Evolutionary conservation across 106 monocot genomes (phyloP).

Genomic region (Gastrodia elata): DNA sequence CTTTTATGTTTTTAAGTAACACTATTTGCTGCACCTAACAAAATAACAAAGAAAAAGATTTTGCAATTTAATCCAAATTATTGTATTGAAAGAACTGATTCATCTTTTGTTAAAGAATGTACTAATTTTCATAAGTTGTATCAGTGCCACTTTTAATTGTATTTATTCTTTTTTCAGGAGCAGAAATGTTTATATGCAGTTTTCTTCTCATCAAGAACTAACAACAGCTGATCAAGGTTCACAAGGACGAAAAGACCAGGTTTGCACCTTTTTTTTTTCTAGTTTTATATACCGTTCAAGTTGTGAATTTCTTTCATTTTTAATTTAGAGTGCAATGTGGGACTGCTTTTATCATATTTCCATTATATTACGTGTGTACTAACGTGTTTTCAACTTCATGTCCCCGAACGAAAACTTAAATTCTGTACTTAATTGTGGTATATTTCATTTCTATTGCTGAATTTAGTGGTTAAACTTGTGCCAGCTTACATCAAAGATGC

Average conservation of each 20-base stretch:
- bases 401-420: background rate
- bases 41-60: background rate
- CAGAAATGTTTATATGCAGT: constrained; percentile 67
- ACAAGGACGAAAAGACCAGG: constrained; percentile 55
- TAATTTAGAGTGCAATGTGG: background rate
- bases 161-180: constrained; percentile 33
- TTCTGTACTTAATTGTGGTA: background rate
- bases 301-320: background rate
- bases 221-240: constrained; percentile 46
- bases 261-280: constrained; percentile 2
- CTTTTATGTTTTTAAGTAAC: too few relatives aligned
- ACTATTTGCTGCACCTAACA: background rate
- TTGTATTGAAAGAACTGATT: background rate
- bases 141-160: background rate
- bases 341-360: background rate
- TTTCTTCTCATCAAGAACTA: constrained; percentile 70
- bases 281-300: background rate
- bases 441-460: background rate
- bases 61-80: background rate
- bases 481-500: background rate
- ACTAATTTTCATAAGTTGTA: background rate
- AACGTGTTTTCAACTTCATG: background rate
- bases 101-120: background rate
- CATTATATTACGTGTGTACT: background rate
- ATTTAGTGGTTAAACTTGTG: background rate